These are phyloP conservation scores for Haplographium delicatum DNA, from an alignment of 495 filamentous ascomycete species.

Conservation along the genomic window DNA sequence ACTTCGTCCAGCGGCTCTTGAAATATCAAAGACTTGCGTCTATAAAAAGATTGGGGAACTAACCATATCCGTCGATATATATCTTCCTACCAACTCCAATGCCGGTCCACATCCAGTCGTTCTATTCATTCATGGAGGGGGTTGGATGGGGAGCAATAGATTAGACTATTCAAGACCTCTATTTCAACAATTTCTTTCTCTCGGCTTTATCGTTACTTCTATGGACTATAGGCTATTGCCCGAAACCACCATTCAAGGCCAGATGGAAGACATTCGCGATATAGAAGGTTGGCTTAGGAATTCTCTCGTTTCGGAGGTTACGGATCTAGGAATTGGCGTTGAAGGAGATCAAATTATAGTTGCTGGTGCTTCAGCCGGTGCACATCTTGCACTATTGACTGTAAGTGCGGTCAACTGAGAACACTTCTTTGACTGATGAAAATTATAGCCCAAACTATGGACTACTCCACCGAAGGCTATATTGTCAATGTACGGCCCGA, in stretches of 20 bases:
- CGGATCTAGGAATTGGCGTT: background rate
- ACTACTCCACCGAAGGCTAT: slow-evolving; percentile 5
- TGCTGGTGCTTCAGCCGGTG: slow-evolving; percentile 10
- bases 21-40: slow-evolving; percentile 11
- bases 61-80: slow-evolving; percentile 12
- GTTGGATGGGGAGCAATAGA: slow-evolving; percentile 13
- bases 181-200: slow-evolving; percentile 10
- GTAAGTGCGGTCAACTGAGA: background rate
- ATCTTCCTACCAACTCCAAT: slow-evolving; percentile 1
- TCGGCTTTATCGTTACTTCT: slow-evolving; percentile 10
- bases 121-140: slow-evolving; percentile 6
- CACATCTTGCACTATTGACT: slow-evolving; percentile 15
- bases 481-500: slow-evolving; percentile 15
- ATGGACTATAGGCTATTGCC: slow-evolving; percentile 17
- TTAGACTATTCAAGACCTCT: slow-evolving; percentile 12
- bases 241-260: slow-evolving; percentile 4
- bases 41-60: slow-evolving; percentile 10
- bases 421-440: background rate
- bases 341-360: slow-evolving; percentile 10
- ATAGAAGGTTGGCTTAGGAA: slow-evolving; percentile 14
- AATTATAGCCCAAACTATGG: slow-evolving; percentile 16
- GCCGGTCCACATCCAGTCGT: background rate
- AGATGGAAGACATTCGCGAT: slow-evolving; percentile 14
- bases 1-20: slow-evolving; percentile 3
- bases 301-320: background rate